Base-by-base conservation (phyloP, 129 eudicot genomes). In the Chrysanthemum makinoi region DNA sequence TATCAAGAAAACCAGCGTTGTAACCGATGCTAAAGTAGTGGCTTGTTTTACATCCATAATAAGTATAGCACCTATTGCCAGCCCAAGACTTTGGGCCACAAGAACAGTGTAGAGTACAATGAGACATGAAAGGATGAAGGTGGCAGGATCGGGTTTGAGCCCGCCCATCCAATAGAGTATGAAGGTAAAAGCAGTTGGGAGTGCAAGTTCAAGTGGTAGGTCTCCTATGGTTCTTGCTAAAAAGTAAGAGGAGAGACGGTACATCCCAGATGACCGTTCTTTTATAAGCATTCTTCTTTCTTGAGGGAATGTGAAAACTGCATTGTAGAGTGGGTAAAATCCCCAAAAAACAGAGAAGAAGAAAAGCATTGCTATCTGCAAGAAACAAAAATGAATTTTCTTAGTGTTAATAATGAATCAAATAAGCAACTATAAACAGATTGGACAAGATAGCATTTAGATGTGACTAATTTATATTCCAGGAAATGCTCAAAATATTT, bases 341-440 rank as follows among this genome's bases (percentile, higher is more conserved):
- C 99, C 97, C 99, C 99, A 95, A 72, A 95, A 94, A n/a, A 95
- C 99, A 0, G 99, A 90, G 86, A 90, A 95, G 83, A 95, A 95
- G 96, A 95, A 95, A 62, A 95, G 67, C 96, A 90, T 90, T 18
- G 96, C 97, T 50, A 86, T 82, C 99, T 95, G 89, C 88, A 86
- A 1, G 6, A 16, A 50, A 59, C 1, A 43, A 12, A 52, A 43
- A 50, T 55, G 60, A 30, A 30, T 0, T 48, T 33, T 60, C 52
- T 12, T 58, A 74, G 46, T 26, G 63, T 15, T 39, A 52, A 35
- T 73, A 61, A 54, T 39, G 35, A 35, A 26, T 10, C 44, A 26
- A 22, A 22, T 24, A 26, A 20, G 26, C 65, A 18, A 60, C 16
- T 26, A 24, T 24, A 24, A 60, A 60, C 14, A 39, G 17, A 22